Conservation (phyloP, 768 basidiomycete species). For the Kwoniella sp. region DNA sequence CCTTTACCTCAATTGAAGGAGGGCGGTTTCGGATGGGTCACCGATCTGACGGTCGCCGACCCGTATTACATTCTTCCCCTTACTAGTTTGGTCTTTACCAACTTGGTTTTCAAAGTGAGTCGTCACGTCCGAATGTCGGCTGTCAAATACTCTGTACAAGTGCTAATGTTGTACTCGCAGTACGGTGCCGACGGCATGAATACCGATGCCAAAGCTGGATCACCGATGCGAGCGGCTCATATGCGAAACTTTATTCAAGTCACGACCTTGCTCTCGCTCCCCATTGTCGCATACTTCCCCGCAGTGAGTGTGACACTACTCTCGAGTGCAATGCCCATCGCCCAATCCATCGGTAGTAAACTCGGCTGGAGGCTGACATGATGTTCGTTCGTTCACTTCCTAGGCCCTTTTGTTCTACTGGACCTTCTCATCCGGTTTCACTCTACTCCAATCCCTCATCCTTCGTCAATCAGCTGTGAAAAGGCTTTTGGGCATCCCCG, state of each 20-base stretch:
- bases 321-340: background rate
- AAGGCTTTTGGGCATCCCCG: slow-evolving; percentile 35
- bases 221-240: slow-evolving; percentile 62
- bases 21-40: slow-evolving; percentile 73
- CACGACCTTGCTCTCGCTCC: slow-evolving; percentile 62
- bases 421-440: slow-evolving; percentile 61
- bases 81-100: slow-evolving; percentile 64
- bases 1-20: slow-evolving; percentile 74
- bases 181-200: slow-evolving; percentile 24
- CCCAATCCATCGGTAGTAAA: too few relatives aligned
- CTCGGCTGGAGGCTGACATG: too few relatives aligned
- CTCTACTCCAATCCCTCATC: slow-evolving; percentile 61
- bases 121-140: background rate
- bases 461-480: slow-evolving; percentile 56
- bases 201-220: slow-evolving; percentile 59
- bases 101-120: slow-evolving; percentile 70
- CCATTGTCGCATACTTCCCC: slow-evolving; percentile 66
- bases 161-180: background rate
- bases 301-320: slow-evolving; percentile 62
- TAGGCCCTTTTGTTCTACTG: slow-evolving; percentile 68
- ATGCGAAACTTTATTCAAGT: slow-evolving; percentile 69
- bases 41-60: slow-evolving; percentile 76
- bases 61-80: slow-evolving; percentile 75
- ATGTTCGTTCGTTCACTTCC: too few relatives aligned
- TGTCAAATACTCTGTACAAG: too few relatives aligned